A percentile compares a stretch with the other conserved stretches of the same genome.
Conservation (phyloP, 75 land plant species). For the Sequoiadendron giganteum region DNA sequence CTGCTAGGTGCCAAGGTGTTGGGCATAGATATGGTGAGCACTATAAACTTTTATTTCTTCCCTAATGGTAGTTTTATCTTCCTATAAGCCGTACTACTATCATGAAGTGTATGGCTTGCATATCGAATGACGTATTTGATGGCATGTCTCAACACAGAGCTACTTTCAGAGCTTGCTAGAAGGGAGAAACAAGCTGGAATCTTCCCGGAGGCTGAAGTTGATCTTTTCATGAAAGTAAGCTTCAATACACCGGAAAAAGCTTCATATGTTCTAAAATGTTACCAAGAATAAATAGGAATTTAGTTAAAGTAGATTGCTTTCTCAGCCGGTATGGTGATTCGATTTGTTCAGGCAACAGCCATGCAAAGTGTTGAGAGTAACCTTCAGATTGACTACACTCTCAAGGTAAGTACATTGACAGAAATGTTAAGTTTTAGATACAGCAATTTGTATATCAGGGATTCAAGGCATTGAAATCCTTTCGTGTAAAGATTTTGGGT, state of each 20-base stretch:
- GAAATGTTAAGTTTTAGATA: neutral
- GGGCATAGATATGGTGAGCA: constrained; percentile 49
- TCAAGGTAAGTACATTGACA: constrained; percentile 41
- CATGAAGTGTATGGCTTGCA: neutral
- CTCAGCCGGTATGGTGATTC: neutral
- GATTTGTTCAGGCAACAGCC: constrained; percentile 52
- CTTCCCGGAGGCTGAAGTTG: too few relatives aligned
- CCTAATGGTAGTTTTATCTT: neutral
- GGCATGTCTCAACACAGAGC: constrained; percentile 39
- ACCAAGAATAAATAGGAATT: neutral
- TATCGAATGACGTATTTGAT: neutral
- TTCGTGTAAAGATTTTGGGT: constrained; percentile 27
- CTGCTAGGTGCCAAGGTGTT: too few relatives aligned
- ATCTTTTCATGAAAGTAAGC: too few relatives aligned
- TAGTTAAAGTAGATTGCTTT: neutral
- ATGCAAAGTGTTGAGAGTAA: constrained; percentile 66
- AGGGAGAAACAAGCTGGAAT: too few relatives aligned
- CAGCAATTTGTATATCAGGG: neutral
- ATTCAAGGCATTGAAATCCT: neutral
- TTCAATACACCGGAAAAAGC: neutral
- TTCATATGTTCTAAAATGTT: neutral
- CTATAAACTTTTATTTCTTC: neutral
- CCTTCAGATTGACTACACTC: constrained; percentile 70
- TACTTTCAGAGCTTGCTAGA: constrained; percentile 23
- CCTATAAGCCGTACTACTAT: neutral